Evolutionary conservation across 495 filamentous ascomycete species (phyloP).

Genomic region (Tetracladium marchalianum): DNA sequence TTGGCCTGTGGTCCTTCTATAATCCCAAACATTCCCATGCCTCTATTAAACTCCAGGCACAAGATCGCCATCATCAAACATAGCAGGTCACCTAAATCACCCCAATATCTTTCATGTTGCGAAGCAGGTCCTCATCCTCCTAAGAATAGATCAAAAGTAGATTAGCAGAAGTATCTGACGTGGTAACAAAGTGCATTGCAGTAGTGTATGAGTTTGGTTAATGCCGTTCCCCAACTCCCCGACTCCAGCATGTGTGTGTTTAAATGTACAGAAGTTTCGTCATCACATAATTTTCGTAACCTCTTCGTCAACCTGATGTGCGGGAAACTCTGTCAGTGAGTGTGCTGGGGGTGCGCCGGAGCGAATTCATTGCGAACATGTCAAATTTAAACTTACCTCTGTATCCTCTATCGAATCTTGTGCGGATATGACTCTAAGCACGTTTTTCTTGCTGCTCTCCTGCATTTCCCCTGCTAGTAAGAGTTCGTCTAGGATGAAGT

Average conservation of each 20-base stretch:
- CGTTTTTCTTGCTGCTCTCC: slow-evolving; percentile 98
- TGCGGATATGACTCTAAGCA: slow-evolving; percentile 86
- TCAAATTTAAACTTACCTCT: slow-evolving; percentile 62
- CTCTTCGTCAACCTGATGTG: slow-evolving; percentile 83
- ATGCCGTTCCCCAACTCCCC: too few relatives aligned
- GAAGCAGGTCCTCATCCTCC: slow-evolving; percentile 5
- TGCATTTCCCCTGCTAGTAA: slow-evolving; percentile 94
- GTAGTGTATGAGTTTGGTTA: neutral
- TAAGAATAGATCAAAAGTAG: slow-evolving; percentile 3
- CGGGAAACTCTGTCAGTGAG: slow-evolving; percentile 46
- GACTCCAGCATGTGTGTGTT: neutral
- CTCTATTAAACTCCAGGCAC: too few relatives aligned
- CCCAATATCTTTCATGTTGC: too few relatives aligned
- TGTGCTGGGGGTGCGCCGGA: neutral
- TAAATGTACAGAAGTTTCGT: slow-evolving; percentile 3
- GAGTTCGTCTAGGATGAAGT: slow-evolving; percentile 96
- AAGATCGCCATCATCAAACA: too few relatives aligned
- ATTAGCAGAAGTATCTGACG: slow-evolving; percentile 10
- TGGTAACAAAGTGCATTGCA: slow-evolving; percentile 1
- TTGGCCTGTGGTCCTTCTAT: too few relatives aligned
- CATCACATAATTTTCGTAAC: slow-evolving; percentile 93
- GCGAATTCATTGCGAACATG: neutral
- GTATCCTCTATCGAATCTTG: slow-evolving; percentile 94
- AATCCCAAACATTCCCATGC: too few relatives aligned
- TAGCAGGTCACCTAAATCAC: too few relatives aligned